Evolutionary conservation across 148 eudicot species (phyloP).

Genomic region (Gaultheria prostrata): DNA sequence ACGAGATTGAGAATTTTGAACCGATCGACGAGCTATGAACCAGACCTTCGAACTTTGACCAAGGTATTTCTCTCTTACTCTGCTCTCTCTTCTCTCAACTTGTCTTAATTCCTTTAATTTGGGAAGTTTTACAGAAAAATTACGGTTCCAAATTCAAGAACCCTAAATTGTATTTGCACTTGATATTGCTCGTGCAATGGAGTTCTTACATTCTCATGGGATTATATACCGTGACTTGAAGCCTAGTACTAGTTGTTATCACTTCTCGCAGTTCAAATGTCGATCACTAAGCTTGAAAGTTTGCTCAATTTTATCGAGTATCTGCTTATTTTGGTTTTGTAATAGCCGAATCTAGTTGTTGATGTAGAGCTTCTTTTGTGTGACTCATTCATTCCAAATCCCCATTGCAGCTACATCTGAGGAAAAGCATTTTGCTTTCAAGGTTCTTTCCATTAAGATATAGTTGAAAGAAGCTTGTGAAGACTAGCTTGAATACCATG

Average conservation of each 20-base stretch:
- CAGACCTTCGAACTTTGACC: no score
- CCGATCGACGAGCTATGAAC: no score
- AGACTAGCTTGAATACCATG: conserved; percentile 5
- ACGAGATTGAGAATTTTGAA: no score
- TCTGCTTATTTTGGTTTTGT: not conserved
- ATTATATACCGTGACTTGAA: conserved; percentile 72
- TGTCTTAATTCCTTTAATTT: no score
- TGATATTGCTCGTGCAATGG: conserved; percentile 79
- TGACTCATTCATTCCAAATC: no score
- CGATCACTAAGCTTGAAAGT: not conserved
- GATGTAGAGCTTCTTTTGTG: not conserved
- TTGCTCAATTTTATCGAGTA: not conserved
- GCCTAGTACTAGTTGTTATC: conserved; percentile 40
- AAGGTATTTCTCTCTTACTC: no score
- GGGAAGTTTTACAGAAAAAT: no score
- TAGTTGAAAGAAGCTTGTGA: conserved; percentile 1
- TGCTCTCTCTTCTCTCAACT: no score
- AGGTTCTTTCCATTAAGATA: no score
- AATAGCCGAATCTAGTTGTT: not conserved
- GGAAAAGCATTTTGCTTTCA: no score
- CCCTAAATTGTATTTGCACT: conserved; percentile 63
- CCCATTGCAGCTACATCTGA: no score
- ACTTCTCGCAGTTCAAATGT: not conserved
- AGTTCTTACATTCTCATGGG: conserved; percentile 70
- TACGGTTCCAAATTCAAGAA: no score